Evolutionary conservation across 1,284 basidiomycete genomes (phyloP).

Genomic region (Stygiomarasmius scandens): DNA sequence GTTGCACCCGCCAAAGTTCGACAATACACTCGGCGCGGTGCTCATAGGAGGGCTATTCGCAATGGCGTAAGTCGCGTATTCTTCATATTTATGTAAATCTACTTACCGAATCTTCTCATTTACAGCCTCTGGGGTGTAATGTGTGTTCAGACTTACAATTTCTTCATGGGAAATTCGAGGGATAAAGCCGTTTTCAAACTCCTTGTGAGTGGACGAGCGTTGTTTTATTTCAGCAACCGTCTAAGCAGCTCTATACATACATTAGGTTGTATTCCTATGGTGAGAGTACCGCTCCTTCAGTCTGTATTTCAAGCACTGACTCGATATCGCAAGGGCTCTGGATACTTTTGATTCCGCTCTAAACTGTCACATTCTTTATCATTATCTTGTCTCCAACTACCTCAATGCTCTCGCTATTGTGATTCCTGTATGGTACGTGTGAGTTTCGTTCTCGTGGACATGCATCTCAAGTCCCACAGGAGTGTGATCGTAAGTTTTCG

Average conservation of each 20-base stretch:
- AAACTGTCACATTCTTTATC: slow-evolving; percentile 53
- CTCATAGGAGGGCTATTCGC: slow-evolving; percentile 49
- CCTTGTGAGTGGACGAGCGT: slow-evolving; percentile 37
- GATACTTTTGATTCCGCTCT: slow-evolving; percentile 55
- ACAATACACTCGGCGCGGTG: slow-evolving; percentile 52
- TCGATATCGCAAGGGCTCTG: slow-evolving; percentile 36
- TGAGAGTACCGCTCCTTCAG: slow-evolving; percentile 22
- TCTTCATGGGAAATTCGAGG: slow-evolving; percentile 43
- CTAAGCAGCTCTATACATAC: neutral
- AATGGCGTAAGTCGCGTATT: slow-evolving; percentile 40
- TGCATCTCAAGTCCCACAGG: slow-evolving; percentile 28
- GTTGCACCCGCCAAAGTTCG: slow-evolving; percentile 30
- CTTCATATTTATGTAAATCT: neutral
- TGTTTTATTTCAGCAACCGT: neutral
- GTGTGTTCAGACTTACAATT: slow-evolving; percentile 55
- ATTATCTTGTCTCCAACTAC: slow-evolving; percentile 55
- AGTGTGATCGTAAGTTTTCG: slow-evolving; percentile 48
- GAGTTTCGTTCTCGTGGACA: neutral
- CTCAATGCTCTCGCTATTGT: slow-evolving; percentile 43
- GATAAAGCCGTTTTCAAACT: slow-evolving; percentile 43
- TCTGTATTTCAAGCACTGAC: neutral
- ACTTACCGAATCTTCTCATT: neutral
- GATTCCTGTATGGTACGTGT: slow-evolving; percentile 48
- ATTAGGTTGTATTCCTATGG: slow-evolving; percentile 47
- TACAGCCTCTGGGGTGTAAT: slow-evolving; percentile 60